phyloP scores from a whole-genome alignment of 192 early-diverging fungal species.

The Glomus cerebriforme region DNA sequence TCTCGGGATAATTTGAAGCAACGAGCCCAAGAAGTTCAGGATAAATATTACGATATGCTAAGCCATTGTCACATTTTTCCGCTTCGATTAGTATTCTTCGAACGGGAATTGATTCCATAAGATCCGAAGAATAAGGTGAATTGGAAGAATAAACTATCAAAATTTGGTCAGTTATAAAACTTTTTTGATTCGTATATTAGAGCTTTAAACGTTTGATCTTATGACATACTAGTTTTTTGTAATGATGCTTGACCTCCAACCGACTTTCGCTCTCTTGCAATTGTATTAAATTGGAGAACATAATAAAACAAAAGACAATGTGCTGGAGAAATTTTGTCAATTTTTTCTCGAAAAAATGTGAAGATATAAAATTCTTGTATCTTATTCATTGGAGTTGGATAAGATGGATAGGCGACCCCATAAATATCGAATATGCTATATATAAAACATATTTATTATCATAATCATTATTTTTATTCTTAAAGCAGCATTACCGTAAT shows the following conservation, averaged over 20 bases:
- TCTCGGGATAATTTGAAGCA: constrained; percentile 42
- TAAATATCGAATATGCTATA: constrained; percentile 18
- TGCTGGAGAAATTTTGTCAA: constrained; percentile 25
- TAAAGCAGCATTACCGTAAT: neutral
- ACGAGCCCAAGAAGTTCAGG: constrained; percentile 40
- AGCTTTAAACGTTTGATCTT: neutral
- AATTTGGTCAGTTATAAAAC: neutral
- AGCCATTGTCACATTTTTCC: constrained; percentile 31
- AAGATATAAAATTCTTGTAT: constrained; percentile 35
- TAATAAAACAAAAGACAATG: constrained; percentile 41
- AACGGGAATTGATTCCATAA: constrained; percentile 36
- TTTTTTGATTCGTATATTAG: neutral
- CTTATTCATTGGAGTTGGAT: constrained; percentile 19
- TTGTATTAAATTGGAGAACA: constrained; percentile 38
- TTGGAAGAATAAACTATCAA: constrained; percentile 14
- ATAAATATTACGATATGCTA: constrained; percentile 39
- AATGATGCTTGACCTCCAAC: neutral
- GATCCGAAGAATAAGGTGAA: constrained; percentile 36
- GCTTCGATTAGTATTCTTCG: constrained; percentile 36
- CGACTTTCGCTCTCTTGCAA: neutral
- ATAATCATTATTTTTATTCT: neutral
- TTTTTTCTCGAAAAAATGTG: constrained; percentile 11
- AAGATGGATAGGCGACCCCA: neutral
- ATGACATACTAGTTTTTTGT: neutral
- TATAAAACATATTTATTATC: constrained; percentile 24